Percentiles rank a stretch among this genome's conserved stretches.
Conservation (phyloP, 768 basidiomycete species). For the Russula ochroleuca region DNA sequence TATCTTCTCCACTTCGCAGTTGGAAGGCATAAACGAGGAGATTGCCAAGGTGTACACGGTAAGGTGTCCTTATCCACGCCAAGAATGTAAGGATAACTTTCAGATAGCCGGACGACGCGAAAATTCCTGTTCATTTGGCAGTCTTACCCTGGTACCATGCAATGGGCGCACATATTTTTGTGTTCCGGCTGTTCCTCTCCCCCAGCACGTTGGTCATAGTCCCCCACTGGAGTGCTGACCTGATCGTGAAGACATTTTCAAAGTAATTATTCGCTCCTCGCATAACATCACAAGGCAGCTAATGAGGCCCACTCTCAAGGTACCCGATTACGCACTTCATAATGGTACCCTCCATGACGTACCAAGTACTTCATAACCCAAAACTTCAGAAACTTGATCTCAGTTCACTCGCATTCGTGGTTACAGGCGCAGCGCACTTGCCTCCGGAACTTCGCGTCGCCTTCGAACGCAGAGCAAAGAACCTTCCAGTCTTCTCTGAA, state of each 20-base stretch:
- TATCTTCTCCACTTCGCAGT: conserved; percentile 35
- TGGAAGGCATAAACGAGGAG: conserved; percentile 36
- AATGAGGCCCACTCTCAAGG: not conserved
- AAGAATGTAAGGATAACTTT: not conserved
- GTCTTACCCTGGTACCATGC: conserved; percentile 67
- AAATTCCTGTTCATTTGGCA: conserved; percentile 47
- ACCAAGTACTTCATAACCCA: conserved; percentile 17
- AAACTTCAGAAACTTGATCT: conserved; percentile 11
- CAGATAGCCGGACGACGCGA: conserved; percentile 38
- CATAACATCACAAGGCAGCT: not conserved
- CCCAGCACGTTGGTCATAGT: conserved; percentile 52
- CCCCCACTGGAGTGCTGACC: conserved; percentile 55
- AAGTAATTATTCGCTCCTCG: conserved; percentile 40
- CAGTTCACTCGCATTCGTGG: not conserved
- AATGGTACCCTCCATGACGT: conserved; percentile 20
- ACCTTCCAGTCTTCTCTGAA: not conserved
- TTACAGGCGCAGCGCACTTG: conserved; percentile 9
- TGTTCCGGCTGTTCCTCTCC: conserved; percentile 45
- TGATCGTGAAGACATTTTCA: conserved; percentile 49
- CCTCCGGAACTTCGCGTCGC: conserved; percentile 11
- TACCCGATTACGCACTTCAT: conserved; percentile 14
- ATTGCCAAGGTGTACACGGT: conserved; percentile 40
- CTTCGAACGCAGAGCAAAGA: conserved; percentile 8
- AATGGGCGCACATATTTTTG: conserved; percentile 53
- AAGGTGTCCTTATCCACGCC: conserved; percentile 23